phyloP scores from a whole-genome alignment of 257 asterid species.

The Solanum sejunctum region DNA sequence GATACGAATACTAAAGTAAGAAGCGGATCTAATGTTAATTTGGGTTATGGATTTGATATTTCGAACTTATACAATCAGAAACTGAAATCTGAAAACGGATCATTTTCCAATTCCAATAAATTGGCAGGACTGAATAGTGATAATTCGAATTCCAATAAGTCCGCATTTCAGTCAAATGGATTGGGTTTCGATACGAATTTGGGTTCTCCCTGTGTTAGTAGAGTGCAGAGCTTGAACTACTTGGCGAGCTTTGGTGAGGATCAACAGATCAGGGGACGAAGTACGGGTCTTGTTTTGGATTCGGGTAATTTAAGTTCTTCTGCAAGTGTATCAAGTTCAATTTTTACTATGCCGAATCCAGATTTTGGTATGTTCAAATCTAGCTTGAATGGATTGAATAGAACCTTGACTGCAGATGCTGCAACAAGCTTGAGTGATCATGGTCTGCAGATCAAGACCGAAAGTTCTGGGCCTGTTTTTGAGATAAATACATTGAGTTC shows the following conservation, averaged over 20 bases:
- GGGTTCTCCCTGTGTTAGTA: not conserved
- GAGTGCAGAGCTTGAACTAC: slow-evolving; percentile 1
- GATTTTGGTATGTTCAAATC: not conserved
- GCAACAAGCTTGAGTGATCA: not conserved
- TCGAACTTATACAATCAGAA: slow-evolving; percentile 25
- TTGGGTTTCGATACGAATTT: not conserved
- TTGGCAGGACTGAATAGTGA: not conserved
- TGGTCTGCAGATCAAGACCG: not conserved
- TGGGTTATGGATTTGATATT: slow-evolving; percentile 13
- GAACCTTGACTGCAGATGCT: not conserved
- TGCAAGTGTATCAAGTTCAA: not conserved
- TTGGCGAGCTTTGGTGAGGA: not conserved
- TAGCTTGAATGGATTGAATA: not conserved
- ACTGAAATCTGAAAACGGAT: slow-evolving; percentile 11
- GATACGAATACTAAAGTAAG: not conserved
- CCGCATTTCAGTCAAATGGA: not conserved
- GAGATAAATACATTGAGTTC: not conserved
- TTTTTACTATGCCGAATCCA: not conserved
- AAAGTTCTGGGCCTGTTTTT: not conserved
- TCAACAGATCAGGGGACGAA: not conserved
- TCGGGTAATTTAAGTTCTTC: not conserved
- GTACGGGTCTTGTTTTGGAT: not conserved
- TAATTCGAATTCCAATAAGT: not conserved
- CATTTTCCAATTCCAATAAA: slow-evolving; percentile 4
- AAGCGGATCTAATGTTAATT: slow-evolving; percentile 12